These are phyloP conservation scores for Hypsizygus marmoreus DNA, from an alignment of 768 basidiomycete species.

Conservation along the genomic window DNA sequence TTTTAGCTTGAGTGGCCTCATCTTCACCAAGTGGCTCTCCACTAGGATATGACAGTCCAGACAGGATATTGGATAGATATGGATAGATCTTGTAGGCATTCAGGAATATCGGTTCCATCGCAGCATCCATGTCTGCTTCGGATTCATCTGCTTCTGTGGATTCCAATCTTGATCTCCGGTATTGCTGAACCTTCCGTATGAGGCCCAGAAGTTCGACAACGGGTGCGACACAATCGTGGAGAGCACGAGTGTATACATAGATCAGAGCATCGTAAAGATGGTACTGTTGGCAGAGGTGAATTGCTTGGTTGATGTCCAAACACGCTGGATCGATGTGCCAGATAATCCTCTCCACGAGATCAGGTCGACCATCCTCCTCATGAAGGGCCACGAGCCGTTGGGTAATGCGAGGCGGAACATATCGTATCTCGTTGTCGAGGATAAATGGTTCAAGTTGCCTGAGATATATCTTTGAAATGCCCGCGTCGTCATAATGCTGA, in stretches of 20 bases:
- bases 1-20: conserved; percentile 70
- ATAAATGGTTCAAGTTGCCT: conserved; percentile 81
- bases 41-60: conserved; percentile 86
- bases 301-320: conserved; percentile 92
- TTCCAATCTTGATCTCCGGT: conserved; percentile 42
- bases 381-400: conserved; percentile 82
- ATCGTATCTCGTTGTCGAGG: conserved; percentile 67
- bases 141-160: conserved; percentile 28
- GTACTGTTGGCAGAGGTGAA: conserved; percentile 80
- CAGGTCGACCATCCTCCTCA: conserved; percentile 67
- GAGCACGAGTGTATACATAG: conserved; percentile 88
- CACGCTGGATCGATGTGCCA: conserved; percentile 94
- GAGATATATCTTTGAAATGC: conserved; percentile 85
- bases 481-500: conserved; percentile 82
- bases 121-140: conserved; percentile 29
- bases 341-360: conserved; percentile 84
- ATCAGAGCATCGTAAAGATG: conserved; percentile 91
- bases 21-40: conserved; percentile 66
- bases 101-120: conserved; percentile 58
- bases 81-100: conserved; percentile 92
- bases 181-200: conserved; percentile 66
- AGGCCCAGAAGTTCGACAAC: conserved; percentile 82
- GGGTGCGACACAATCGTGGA: conserved; percentile 88
- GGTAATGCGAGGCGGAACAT: conserved; percentile 85
- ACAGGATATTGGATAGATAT: conserved; percentile 79